A percentile compares a stretch with the other conserved stretches of the same genome.
Conservation (phyloP, 108 stramenopile species). For the Fistulifera solaris region DNA sequence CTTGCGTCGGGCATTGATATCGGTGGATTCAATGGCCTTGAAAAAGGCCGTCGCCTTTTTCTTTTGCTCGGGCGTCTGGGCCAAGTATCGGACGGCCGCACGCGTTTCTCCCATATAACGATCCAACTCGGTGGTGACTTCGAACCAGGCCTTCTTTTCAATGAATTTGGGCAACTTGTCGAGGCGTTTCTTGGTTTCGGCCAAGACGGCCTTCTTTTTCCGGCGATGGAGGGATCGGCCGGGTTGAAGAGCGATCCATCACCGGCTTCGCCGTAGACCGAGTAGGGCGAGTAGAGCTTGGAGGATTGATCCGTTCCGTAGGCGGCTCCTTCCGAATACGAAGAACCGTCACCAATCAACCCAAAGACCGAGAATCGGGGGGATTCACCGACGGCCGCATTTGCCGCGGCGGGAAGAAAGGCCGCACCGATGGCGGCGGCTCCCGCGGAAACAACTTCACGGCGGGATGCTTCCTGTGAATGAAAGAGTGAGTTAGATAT, state of each 20-base stretch:
- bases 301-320: slow-evolving; percentile 73
- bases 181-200: slow-evolving; percentile 69
- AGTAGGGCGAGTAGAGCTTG: slow-evolving; percentile 73
- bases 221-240: slow-evolving; percentile 32
- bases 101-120: slow-evolving; percentile 92
- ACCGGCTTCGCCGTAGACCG: slow-evolving; percentile 52
- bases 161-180: slow-evolving; percentile 52
- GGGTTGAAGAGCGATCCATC: slow-evolving; percentile 43
- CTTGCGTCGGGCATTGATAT: slow-evolving; percentile 47
- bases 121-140: slow-evolving; percentile 71
- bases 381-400: slow-evolving; percentile 78
- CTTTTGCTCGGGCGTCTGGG: slow-evolving; percentile 52
- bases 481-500: not conserved
- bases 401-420: slow-evolving; percentile 68
- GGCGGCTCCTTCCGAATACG: slow-evolving; percentile 83
- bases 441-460: slow-evolving; percentile 53
- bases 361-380: slow-evolving; percentile 89
- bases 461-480: slow-evolving; percentile 45
- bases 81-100: slow-evolving; percentile 64
- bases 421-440: slow-evolving; percentile 71
- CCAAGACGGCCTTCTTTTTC: slow-evolving; percentile 73
- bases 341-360: slow-evolving; percentile 69
- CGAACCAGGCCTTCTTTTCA: slow-evolving; percentile 78
- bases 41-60: slow-evolving; percentile 63
- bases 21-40: slow-evolving; percentile 61